Conservation (phyloP, 371 early-diverging fungal species). For the Nematocida displodere region DNA sequence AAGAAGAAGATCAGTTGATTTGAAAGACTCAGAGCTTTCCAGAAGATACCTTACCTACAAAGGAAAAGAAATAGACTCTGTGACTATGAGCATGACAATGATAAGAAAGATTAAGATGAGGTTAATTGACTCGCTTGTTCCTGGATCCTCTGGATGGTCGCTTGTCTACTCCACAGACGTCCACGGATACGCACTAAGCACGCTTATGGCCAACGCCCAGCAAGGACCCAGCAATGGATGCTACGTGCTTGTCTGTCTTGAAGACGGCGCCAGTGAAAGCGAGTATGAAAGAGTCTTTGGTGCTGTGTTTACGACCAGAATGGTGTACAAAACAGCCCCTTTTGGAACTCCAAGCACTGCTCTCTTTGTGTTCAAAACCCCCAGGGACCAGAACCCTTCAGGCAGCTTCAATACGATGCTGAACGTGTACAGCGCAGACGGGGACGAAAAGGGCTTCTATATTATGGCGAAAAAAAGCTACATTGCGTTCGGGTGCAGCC, state of each 20-base stretch:
- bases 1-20: neutral
- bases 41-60: constrained; percentile 19
- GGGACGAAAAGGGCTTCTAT: constrained; percentile 15
- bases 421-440: neutral
- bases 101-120: constrained; percentile 8
- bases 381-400: neutral
- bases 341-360: constrained; percentile 13
- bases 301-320: constrained; percentile 31
- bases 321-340: constrained; percentile 11
- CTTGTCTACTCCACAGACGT: constrained; percentile 48
- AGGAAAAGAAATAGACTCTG: neutral
- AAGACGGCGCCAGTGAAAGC: neutral
- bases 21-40: neutral
- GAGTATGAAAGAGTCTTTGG: constrained; percentile 52
- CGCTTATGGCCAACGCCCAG: constrained; percentile 7
- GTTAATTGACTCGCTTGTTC: neutral
- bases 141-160: constrained; percentile 29
- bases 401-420: constrained; percentile 3
- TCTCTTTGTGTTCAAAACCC: constrained; percentile 48
- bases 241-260: constrained; percentile 37
- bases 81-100: constrained; percentile 32
- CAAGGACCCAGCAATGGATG: constrained; percentile 11
- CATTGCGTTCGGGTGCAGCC: constrained; percentile 54
- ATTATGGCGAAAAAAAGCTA: constrained; percentile 52
- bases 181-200: constrained; percentile 51